Conservation (phyloP, 2,329 filamentous ascomycete species). For the Claviceps lovelessii region DNA sequence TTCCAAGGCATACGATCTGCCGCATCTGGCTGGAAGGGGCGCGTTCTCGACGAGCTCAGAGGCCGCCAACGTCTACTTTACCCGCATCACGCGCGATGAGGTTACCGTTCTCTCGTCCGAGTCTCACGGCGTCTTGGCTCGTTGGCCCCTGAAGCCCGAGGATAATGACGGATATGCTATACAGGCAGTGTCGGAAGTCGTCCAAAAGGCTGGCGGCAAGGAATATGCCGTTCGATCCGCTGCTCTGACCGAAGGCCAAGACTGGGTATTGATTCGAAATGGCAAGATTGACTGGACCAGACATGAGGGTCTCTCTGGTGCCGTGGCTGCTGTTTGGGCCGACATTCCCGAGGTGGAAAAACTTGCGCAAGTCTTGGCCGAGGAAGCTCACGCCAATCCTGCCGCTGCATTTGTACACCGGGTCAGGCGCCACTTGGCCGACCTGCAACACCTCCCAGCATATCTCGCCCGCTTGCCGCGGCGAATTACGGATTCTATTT, state of each 20-base stretch:
- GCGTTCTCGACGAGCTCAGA: constrained; percentile 66
- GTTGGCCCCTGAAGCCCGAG: constrained; percentile 48
- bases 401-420: constrained; percentile 77
- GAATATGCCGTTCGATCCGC: constrained; percentile 69
- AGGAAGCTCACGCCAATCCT: constrained; percentile 72
- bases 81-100: constrained; percentile 62
- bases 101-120: constrained; percentile 59
- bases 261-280: constrained; percentile 77
- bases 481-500: constrained; percentile 50
- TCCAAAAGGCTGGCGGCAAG: constrained; percentile 48
- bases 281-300: constrained; percentile 69
- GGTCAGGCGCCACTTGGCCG: constrained; percentile 64
- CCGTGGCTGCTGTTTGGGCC: constrained; percentile 67
- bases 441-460: constrained; percentile 61
- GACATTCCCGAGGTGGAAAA: constrained; percentile 60
- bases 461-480: constrained; percentile 57
- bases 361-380: constrained; percentile 66
- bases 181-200: constrained; percentile 68
- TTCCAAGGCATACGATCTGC: constrained; percentile 67
- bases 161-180: constrained; percentile 33
- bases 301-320: constrained; percentile 66
- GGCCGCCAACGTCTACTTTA: constrained; percentile 78
- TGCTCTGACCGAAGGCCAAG: constrained; percentile 48
- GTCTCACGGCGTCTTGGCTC: constrained; percentile 61
- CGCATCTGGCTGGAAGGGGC: constrained; percentile 53